Evolutionary conservation across 148 eudicot species (phyloP).

Genomic region (Nepenthes mirabilis): DNA sequence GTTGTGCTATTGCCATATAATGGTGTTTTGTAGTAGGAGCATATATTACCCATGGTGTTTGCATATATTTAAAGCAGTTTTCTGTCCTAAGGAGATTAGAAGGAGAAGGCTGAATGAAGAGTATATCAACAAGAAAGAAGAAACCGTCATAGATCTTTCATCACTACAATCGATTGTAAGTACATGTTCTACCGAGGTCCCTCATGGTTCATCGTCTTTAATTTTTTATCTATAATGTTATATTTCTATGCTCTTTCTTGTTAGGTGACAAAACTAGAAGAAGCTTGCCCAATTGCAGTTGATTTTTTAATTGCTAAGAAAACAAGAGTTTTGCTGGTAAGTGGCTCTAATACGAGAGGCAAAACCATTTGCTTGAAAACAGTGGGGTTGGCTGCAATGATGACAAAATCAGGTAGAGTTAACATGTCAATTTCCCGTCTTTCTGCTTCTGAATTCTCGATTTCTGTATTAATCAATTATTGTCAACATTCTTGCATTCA

Average conservation of each 20-base stretch:
- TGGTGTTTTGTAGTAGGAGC: no score
- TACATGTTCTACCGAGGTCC: not conserved
- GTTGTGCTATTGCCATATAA: not conserved
- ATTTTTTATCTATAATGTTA: not conserved
- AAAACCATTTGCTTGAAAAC: constrained; percentile 92
- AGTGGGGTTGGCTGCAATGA: constrained; percentile 88
- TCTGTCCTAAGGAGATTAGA: constrained; percentile 53
- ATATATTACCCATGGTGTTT: not conserved
- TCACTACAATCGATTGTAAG: constrained; percentile 48
- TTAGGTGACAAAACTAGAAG: constrained; percentile 61
- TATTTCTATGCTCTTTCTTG: constrained; percentile 3
- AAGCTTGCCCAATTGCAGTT: constrained; percentile 61
- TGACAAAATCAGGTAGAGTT: constrained; percentile 88
- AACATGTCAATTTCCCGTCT: constrained; percentile 1
- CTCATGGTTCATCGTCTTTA: not conserved
- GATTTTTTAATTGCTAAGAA: constrained; percentile 54
- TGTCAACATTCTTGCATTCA: no score
- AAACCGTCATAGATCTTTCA: constrained; percentile 32
- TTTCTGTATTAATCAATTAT: not conserved
- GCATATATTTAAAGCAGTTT: constrained; percentile 1
- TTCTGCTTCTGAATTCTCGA: not conserved
- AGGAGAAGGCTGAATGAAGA: constrained; percentile 59
- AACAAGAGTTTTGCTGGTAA: constrained; percentile 74
- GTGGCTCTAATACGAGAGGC: constrained; percentile 98
- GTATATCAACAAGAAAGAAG: constrained; percentile 28